Conservation (phyloP, 495 filamentous ascomycete genomes). For the Tuber magnatum region DNA sequence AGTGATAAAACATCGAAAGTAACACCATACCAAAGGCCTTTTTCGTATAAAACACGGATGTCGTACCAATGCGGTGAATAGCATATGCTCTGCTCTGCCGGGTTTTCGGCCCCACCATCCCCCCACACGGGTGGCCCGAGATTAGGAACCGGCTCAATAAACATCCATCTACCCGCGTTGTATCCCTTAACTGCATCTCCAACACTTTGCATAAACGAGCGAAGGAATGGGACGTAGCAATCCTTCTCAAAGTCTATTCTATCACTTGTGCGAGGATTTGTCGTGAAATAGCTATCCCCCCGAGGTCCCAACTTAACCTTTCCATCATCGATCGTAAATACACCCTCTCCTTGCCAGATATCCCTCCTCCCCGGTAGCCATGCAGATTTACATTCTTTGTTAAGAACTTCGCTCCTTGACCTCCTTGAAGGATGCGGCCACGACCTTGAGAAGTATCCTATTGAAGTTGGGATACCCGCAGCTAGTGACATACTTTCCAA, state of each 20-base stretch:
- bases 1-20: slow-evolving; percentile 56
- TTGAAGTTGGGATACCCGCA: slow-evolving; percentile 26
- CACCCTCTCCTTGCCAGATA: slow-evolving; percentile 38
- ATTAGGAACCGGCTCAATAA: slow-evolving; percentile 40
- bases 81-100: slow-evolving; percentile 56
- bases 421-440: slow-evolving; percentile 39
- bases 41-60: slow-evolving; percentile 63
- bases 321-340: slow-evolving; percentile 45
- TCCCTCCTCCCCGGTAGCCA: slow-evolving; percentile 33
- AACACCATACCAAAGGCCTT: slow-evolving; percentile 60
- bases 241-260: slow-evolving; percentile 55
- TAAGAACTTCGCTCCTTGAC: slow-evolving; percentile 26
- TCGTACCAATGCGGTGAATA: slow-evolving; percentile 71
- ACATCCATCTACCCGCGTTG: slow-evolving; percentile 31
- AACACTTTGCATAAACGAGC: slow-evolving; percentile 28
- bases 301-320: slow-evolving; percentile 27
- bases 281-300: slow-evolving; percentile 53
- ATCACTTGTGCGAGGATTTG: slow-evolving; percentile 54
- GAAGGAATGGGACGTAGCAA: slow-evolving; percentile 38
- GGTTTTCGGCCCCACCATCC: slow-evolving; percentile 46
- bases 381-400: slow-evolving; percentile 22
- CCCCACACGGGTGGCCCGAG: slow-evolving; percentile 36
- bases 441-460: slow-evolving; percentile 30
- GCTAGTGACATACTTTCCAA: slow-evolving; percentile 37
- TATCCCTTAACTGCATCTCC: slow-evolving; percentile 21